Percentiles rank a stretch among this genome's conserved stretches.
Evolutionary conservation across 768 basidiomycete species (phyloP).

Genomic region (Boletus vermiculosoides): DNA sequence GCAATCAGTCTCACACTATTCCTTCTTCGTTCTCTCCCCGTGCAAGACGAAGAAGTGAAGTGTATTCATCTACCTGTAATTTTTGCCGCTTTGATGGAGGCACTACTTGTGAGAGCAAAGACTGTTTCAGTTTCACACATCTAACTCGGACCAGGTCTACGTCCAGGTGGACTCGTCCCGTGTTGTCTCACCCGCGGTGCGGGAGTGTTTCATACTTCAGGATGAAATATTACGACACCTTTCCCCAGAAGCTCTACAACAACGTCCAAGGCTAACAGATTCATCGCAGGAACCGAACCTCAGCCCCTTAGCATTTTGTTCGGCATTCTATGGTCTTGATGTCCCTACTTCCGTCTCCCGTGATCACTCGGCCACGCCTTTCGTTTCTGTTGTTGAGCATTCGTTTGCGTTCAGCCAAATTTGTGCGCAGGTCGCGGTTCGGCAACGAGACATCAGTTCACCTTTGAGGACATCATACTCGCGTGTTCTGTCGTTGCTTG

Average conservation of each 20-base stretch:
- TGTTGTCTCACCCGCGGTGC: constrained; percentile 36
- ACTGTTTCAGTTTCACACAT: neutral
- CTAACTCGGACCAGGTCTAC: constrained; percentile 32
- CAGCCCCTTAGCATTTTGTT: constrained; percentile 55
- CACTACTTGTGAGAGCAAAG: constrained; percentile 51
- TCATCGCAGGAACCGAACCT: constrained; percentile 34
- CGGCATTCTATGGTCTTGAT: constrained; percentile 57
- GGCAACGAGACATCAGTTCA: constrained; percentile 31
- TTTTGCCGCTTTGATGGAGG: constrained; percentile 65
- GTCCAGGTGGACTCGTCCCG: constrained; percentile 38
- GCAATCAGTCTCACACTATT: constrained; percentile 68
- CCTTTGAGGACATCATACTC: constrained; percentile 50
- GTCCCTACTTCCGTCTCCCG: constrained; percentile 30
- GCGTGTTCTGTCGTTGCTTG: constrained; percentile 50
- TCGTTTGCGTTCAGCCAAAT: constrained; percentile 45
- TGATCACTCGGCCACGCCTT: constrained; percentile 40
- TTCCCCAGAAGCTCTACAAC: constrained; percentile 47
- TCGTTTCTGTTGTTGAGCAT: constrained; percentile 57
- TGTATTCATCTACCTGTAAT: constrained; percentile 78
- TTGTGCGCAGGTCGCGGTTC: constrained; percentile 42
- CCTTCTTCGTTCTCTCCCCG: constrained; percentile 66
- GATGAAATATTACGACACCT: constrained; percentile 54
- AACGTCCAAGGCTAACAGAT: constrained; percentile 47
- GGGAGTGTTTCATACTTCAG: constrained; percentile 47
- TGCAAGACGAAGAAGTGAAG: constrained; percentile 86